phyloP scores from a whole-genome alignment of 768 basidiomycete species.

The Paxillus rubicundulus region DNA sequence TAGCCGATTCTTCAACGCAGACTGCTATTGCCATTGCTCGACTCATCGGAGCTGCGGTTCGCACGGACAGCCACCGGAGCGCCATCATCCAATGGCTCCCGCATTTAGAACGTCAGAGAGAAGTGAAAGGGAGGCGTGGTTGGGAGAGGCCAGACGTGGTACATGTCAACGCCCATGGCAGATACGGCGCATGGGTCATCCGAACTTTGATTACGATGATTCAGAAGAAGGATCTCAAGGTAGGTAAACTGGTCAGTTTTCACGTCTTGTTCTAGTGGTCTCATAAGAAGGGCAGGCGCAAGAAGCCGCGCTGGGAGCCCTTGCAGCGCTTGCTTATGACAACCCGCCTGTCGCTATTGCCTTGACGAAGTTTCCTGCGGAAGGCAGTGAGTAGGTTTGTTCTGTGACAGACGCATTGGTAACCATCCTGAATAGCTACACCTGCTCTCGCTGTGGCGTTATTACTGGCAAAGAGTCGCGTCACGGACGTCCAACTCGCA shows the following conservation, averaged over 20 bases:
- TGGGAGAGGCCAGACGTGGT: constrained; percentile 64
- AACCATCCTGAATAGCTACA: constrained; percentile 8
- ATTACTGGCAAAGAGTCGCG: constrained; percentile 55
- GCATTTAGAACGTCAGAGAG: constrained; percentile 49
- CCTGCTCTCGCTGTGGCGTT: constrained; percentile 42
- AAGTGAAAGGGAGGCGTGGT: constrained; percentile 58
- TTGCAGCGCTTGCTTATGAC: constrained; percentile 67
- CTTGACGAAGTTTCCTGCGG: constrained; percentile 43
- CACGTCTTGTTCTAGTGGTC: not conserved
- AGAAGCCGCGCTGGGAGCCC: constrained; percentile 61
- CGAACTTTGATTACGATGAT: constrained; percentile 49
- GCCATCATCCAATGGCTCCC: constrained; percentile 64
- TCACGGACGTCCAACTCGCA: constrained; percentile 61
- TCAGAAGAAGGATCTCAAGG: constrained; percentile 54
- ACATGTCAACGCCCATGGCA: constrained; percentile 37
- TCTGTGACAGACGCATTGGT: constrained; percentile 3
- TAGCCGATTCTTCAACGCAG: constrained; percentile 43
- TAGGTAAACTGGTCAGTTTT: constrained; percentile 9
- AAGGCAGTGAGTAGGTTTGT: constrained; percentile 36
- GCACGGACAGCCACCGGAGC: constrained; percentile 47
- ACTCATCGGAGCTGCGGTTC: constrained; percentile 52
- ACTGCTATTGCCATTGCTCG: constrained; percentile 53
- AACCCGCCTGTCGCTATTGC: constrained; percentile 50
- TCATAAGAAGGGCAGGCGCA: constrained; percentile 43
- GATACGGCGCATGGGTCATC: constrained; percentile 59